phyloP scores from a whole-genome alignment of 1,284 basidiomycete species.

The Cerrena zonata region DNA sequence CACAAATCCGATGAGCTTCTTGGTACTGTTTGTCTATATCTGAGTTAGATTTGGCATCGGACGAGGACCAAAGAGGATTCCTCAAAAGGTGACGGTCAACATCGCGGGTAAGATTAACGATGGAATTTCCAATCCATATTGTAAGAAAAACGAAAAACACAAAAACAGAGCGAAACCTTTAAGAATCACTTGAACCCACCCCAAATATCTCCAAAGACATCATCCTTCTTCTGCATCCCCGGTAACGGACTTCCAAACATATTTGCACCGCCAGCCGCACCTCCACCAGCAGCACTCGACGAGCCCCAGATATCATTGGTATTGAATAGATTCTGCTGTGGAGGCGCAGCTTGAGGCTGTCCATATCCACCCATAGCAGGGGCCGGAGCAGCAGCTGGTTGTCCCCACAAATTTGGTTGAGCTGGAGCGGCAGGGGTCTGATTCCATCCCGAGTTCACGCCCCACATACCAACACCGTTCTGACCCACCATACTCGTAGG shows the following conservation, averaged over 20 bases:
- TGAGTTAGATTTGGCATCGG: too few species aligned
- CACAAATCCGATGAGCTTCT: too few species aligned
- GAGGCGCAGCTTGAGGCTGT: constrained; percentile 5
- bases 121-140: not conserved
- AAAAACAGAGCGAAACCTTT: not conserved
- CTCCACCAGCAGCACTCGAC: constrained; percentile 15
- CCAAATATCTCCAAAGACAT: constrained; percentile 77
- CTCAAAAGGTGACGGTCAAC: too few species aligned
- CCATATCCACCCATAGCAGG: constrained; percentile 11
- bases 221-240: constrained; percentile 60
- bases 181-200: constrained; percentile 62
- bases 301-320: constrained; percentile 57
- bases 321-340: constrained; percentile 32
- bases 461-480: constrained; percentile 57
- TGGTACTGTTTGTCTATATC: too few species aligned
- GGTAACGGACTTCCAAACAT: constrained; percentile 29
- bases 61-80: too few species aligned
- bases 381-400: constrained; percentile 22
- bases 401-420: constrained; percentile 37
- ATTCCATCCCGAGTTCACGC: constrained; percentile 58
- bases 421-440: constrained; percentile 24
- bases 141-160: not conserved
- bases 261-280: constrained; percentile 21
- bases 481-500: constrained; percentile 53
- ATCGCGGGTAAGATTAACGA: not conserved